phyloP scores from a whole-genome alignment of 1,284 basidiomycete species.

The Mycosarcoma mackinlayi region DNA sequence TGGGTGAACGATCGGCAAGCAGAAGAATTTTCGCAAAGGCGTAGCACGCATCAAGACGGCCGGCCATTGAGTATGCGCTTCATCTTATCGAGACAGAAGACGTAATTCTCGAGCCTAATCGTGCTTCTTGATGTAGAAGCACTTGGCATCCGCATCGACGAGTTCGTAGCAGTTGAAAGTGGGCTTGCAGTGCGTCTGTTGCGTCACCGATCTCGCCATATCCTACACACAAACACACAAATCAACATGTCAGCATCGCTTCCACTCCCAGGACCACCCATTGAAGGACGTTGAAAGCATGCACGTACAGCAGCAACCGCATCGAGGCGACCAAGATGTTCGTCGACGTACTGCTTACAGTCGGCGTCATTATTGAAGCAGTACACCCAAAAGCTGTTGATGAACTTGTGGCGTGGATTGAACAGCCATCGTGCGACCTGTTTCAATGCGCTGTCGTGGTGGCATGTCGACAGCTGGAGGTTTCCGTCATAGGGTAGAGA shows the following conservation, averaged over 20 bases:
- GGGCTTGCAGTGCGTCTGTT: constrained; percentile 2
- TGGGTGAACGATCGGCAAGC: too few relatives aligned
- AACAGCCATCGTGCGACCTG: neutral
- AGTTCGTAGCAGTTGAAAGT: constrained; percentile 3
- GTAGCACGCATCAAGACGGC: too few relatives aligned
- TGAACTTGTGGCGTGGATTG: neutral
- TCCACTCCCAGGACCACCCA: too few relatives aligned
- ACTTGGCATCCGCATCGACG: constrained; percentile 7
- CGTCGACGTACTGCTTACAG: neutral
- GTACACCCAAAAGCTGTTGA: constrained; percentile 4
- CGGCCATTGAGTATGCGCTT: too few relatives aligned
- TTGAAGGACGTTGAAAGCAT: too few relatives aligned
- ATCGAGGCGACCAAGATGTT: neutral
- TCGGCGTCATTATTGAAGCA: neutral
- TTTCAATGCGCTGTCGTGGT: neutral
- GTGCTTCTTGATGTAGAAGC: constrained; percentile 13
- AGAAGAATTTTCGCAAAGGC: too few relatives aligned
- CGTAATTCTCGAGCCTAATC: too few relatives aligned
- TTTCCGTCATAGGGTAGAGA: neutral
- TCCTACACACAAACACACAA: neutral
- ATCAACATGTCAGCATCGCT: neutral
- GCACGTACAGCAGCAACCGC: neutral
- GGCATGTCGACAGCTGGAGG: constrained; percentile 1
- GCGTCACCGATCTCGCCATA: neutral
- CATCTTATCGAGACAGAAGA: too few relatives aligned